A percentile compares a stretch with the other conserved stretches of the same genome.
Evolutionary conservation across 805 yeast genomes (phyloP).

Genomic region (Starmerella kuoi): DNA sequence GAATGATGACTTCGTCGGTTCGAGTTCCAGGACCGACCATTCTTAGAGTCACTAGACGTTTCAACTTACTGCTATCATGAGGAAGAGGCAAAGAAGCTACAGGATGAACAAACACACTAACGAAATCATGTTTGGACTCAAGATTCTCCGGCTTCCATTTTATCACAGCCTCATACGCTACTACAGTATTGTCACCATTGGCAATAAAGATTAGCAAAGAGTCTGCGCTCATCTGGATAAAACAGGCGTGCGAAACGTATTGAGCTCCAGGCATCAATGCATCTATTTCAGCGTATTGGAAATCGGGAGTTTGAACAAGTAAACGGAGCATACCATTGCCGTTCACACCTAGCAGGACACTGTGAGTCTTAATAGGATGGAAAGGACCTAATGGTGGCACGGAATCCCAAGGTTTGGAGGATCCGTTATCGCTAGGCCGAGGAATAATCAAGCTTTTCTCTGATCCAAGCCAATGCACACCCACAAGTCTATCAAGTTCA

Average conservation of each 20-base stretch:
- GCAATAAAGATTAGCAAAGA: slow-evolving; percentile 26
- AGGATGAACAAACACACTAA: slow-evolving; percentile 2
- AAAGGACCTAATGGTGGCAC: slow-evolving; percentile 47
- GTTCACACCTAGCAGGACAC: slow-evolving; percentile 58
- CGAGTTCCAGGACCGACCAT: neutral
- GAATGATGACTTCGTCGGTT: neutral
- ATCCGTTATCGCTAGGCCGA: slow-evolving; percentile 4
- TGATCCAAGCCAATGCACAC: slow-evolving; percentile 61
- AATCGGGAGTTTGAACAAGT: slow-evolving; percentile 39
- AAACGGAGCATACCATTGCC: slow-evolving; percentile 47
- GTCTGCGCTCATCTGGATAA: slow-evolving; percentile 21
- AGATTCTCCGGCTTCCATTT: slow-evolving; percentile 22
- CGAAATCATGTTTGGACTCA: slow-evolving; percentile 9
- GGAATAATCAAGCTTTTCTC: slow-evolving; percentile 44
- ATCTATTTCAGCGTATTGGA: slow-evolving; percentile 21
- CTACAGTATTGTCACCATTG: slow-evolving; percentile 14
- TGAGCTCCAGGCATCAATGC: slow-evolving; percentile 21
- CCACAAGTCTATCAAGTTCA: slow-evolving; percentile 31
- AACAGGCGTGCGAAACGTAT: slow-evolving; percentile 23
- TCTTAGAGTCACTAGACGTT: slow-evolving; percentile 1
- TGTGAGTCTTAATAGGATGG: slow-evolving; percentile 57
- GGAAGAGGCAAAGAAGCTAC: slow-evolving; percentile 3
- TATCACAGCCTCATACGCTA: slow-evolving; percentile 24
- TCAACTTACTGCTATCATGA: neutral
- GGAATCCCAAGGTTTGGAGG: slow-evolving; percentile 29